Conservation (phyloP, 352 stramenopile genomes). For the Detonula confervacea region DNA sequence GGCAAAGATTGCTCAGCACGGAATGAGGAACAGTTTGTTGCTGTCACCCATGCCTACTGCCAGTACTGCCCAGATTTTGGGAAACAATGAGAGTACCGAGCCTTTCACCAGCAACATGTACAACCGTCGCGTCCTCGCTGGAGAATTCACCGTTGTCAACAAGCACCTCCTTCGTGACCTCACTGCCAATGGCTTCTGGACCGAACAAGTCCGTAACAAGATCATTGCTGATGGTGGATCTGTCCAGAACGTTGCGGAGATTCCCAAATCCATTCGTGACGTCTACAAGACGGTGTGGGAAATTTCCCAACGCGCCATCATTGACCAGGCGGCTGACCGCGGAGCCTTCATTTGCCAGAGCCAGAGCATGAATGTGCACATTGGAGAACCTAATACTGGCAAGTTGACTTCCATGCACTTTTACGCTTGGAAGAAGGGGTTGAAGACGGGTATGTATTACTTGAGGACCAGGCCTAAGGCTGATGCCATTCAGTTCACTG, state of each 20-base stretch:
- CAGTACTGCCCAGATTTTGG: constrained; percentile 98
- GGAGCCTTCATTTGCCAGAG: constrained; percentile 98
- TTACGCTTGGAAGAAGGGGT: constrained; percentile 99
- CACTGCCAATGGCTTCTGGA: constrained; percentile 96
- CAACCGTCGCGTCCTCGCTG: constrained; percentile 97
- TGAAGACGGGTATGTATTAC: constrained; percentile 99
- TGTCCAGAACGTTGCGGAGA: constrained; percentile 90
- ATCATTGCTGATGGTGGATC: constrained; percentile 97
- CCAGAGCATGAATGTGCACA: constrained; percentile 97
- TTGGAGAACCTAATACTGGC: constrained; percentile 95
- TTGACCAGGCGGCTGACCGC: constrained; percentile 98
- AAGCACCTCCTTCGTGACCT: constrained; percentile 99
- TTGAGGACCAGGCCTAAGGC: constrained; percentile 97
- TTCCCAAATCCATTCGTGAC: constrained; percentile 87
- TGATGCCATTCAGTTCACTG: constrained; percentile 99
- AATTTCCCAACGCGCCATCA: constrained; percentile 97
- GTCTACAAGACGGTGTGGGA: constrained; percentile 99
- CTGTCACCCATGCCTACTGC: constrained; percentile 99
- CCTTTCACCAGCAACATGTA: constrained; percentile 99
- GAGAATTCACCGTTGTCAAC: constrained; percentile 99
- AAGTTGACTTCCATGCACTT: constrained; percentile 99
- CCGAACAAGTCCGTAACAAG: constrained; percentile 95
- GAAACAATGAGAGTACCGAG: constrained; percentile 99
- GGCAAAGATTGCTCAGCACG: constrained; percentile 92
- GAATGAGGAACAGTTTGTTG: constrained; percentile 98